These are phyloP conservation scores for Tetrahymena malaccensis DNA, from an alignment of 73 alveolate genomes.

Conservation along the genomic window DNA sequence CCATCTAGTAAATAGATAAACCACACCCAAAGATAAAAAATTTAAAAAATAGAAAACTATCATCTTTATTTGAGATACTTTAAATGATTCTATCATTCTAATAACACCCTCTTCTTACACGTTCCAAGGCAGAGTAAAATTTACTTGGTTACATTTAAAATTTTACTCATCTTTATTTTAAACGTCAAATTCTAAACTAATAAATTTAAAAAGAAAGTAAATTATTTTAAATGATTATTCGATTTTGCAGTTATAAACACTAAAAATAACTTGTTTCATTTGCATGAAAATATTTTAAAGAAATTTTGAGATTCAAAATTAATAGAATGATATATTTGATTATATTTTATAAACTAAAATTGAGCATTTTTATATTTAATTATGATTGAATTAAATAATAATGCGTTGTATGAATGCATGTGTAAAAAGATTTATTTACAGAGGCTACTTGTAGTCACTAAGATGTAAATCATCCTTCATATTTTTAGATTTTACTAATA, in stretches of 20 bases:
- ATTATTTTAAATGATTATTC: too few species aligned
- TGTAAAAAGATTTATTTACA: not conserved
- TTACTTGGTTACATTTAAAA: not conserved
- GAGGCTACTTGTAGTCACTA: not conserved
- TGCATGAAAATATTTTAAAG: too few species aligned
- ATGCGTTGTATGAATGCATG: not conserved
- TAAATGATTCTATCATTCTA: not conserved
- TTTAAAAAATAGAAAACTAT: not conserved
- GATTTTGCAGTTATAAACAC: too few species aligned
- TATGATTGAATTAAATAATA: too few species aligned
- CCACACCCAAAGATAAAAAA: not conserved
- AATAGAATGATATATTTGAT: too few species aligned
- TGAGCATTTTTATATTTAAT: too few species aligned
- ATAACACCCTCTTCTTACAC: conserved; percentile 40
- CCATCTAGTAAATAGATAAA: conserved; percentile 34
- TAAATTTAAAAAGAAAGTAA: not conserved
- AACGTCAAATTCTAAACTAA: not conserved
- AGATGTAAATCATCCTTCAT: not conserved
- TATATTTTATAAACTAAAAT: too few species aligned
- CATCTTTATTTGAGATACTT: not conserved
- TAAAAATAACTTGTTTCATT: too few species aligned
- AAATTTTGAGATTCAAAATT: too few species aligned
- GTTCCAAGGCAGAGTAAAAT: conserved; percentile 4
- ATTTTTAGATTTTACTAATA: not conserved
- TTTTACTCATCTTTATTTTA: not conserved